Evolutionary conservation across 106 monocot genomes (phyloP).

Genomic region (Gastrodia elata): DNA sequence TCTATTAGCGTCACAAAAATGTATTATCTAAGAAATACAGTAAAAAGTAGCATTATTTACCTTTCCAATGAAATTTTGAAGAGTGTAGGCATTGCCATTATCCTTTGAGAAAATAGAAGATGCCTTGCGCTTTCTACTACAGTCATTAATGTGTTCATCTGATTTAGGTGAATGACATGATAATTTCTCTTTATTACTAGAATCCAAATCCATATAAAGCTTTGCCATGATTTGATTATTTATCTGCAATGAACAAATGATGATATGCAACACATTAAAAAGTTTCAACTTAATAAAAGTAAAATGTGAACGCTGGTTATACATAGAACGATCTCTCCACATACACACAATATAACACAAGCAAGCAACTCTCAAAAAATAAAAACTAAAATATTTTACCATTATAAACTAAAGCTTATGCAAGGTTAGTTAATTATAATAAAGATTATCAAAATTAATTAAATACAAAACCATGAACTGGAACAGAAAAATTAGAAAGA

Average conservation of each 20-base stretch:
- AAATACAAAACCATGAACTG: not conserved
- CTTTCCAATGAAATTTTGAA: not conserved
- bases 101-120: not conserved
- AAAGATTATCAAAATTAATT: not conserved
- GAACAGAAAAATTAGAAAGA: not conserved
- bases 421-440: not conserved
- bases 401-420: not conserved
- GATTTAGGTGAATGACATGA: not conserved
- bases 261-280: not conserved
- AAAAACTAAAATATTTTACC: not conserved
- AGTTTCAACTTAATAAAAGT: not conserved
- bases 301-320: not conserved
- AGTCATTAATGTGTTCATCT: not conserved
- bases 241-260: slow-evolving; percentile 2
- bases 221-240: slow-evolving; percentile 6
- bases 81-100: not conserved
- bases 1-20: too few relatives aligned
- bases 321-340: not conserved
- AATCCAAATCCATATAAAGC: not conserved
- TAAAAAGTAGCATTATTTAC: too few relatives aligned
- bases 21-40: too few relatives aligned
- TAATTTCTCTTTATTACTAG: not conserved
- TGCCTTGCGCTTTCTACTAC: slow-evolving; percentile 2
- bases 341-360: not conserved
- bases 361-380: not conserved